phyloP scores from a whole-genome alignment of 1,139 yeast genomes.

The Geotrichum macrosporum region DNA sequence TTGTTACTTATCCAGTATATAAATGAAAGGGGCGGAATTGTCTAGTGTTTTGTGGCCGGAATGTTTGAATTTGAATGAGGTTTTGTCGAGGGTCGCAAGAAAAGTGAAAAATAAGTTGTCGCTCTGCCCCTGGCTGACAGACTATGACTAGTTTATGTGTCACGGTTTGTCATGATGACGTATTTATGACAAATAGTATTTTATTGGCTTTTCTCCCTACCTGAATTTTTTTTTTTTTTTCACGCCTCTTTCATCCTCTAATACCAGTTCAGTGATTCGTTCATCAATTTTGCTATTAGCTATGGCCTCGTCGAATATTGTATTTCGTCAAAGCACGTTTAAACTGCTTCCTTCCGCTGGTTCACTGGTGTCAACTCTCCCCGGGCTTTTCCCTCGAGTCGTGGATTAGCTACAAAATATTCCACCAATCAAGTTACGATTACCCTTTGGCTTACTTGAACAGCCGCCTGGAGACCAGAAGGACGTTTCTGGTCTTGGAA shows the following conservation, averaged over 20 bases:
- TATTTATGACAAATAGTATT: not conserved
- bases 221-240: not conserved
- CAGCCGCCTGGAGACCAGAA: constrained; percentile 18
- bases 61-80: too few relatives aligned
- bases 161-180: not conserved
- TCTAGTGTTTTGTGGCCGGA: not conserved
- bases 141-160: not conserved
- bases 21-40: not conserved
- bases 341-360: not conserved
- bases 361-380: constrained; percentile 13
- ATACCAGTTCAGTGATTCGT: not conserved
- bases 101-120: not conserved
- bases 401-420: constrained; percentile 22
- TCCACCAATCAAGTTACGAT: constrained; percentile 20
- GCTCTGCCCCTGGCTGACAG: not conserved
- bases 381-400: constrained; percentile 25
- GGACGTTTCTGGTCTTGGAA: constrained; percentile 7
- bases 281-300: not conserved
- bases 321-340: constrained; percentile 7
- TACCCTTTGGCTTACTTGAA: constrained; percentile 22
- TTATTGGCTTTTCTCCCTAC: constrained; percentile 8
- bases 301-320: constrained; percentile 9
- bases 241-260: not conserved
- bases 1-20: constrained; percentile 1
- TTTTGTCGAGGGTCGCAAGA: too few relatives aligned